These are phyloP conservation scores for Puccinellia tenuiflora DNA, from an alignment of 176 grass and related monocot genomes.

Conservation along the genomic window DNA sequence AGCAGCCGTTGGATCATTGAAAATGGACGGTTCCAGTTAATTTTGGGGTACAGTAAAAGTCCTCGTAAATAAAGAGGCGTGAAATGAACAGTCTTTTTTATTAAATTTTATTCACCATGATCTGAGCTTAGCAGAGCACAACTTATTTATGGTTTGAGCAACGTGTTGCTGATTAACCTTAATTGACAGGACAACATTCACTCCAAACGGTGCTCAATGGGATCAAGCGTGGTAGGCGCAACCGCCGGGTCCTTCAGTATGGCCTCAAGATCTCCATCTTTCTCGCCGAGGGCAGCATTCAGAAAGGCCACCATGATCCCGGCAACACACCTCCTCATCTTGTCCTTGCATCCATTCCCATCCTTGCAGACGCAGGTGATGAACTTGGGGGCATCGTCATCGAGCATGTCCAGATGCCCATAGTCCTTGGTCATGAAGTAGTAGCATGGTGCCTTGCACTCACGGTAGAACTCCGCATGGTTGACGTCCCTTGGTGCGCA, in stretches of 20 bases:
- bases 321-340: conserved; percentile 43
- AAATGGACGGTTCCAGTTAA: too few species aligned
- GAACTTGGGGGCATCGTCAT: conserved; percentile 33
- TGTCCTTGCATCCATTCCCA: conserved; percentile 36
- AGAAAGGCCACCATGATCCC: conserved; percentile 49
- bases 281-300: conserved; percentile 17
- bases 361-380: conserved; percentile 48
- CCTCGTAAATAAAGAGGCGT: too few species aligned
- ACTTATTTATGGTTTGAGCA: not conserved
- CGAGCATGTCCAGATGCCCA: conserved; percentile 55
- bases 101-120: not conserved
- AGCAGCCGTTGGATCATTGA: too few species aligned
- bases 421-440: conserved; percentile 48
- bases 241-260: conserved; percentile 34
- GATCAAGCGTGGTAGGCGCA: conserved; percentile 37
- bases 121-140: not conserved
- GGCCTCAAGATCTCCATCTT: conserved; percentile 25
- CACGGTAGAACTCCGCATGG: conserved; percentile 49
- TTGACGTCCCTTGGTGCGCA: conserved; percentile 47
- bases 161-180: not conserved
- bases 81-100: not conserved
- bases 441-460: conserved; percentile 54
- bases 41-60: too few species aligned
- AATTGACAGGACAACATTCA: not conserved
- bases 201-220: conserved; percentile 5